A percentile compares a stretch with the other conserved stretches of the same genome.
phyloP scores from a whole-genome alignment of 2,329 filamentous ascomycete genomes.

The Diaporthe eres region DNA sequence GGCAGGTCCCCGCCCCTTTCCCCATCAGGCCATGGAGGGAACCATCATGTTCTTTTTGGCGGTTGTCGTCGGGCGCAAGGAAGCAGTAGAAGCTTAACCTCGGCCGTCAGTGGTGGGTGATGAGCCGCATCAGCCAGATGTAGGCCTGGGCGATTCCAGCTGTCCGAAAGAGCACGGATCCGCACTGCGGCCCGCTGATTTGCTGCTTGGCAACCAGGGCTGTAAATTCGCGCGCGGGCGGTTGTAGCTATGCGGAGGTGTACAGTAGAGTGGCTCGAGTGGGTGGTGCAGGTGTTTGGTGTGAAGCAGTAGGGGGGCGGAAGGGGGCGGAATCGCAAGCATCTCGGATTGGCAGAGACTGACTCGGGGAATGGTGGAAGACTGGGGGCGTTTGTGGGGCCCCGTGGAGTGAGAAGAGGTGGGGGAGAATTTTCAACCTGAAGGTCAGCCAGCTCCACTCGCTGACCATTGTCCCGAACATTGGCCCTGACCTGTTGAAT shows the following conservation, averaged over 20 bases:
- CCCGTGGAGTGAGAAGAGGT: constrained; percentile 9
- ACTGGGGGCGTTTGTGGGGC: constrained; percentile 13
- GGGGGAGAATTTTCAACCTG: background rate
- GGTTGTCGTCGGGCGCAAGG: constrained; percentile 22
- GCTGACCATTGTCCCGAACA: constrained; percentile 32
- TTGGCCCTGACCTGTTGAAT: background rate
- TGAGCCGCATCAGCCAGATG: constrained; percentile 25
- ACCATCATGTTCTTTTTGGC: background rate
- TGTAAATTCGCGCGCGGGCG: background rate
- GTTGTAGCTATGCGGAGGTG: background rate
- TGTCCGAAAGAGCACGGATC: constrained; percentile 34
- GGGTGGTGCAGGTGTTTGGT: background rate
- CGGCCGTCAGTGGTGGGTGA: constrained; percentile 3
- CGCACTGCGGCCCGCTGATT: constrained; percentile 21
- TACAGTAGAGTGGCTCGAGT: background rate
- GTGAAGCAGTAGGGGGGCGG: background rate
- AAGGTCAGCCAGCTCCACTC: constrained; percentile 13
- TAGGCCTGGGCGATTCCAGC: constrained; percentile 8
- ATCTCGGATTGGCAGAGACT: constrained; percentile 11
- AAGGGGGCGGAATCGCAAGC: constrained; percentile 1
- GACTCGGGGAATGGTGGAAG: constrained; percentile 15
- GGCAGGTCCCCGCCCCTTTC: background rate
- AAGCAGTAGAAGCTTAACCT: constrained; percentile 31
- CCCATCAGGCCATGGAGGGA: background rate
- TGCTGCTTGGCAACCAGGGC: constrained; percentile 20